Percentiles rank a stretch among this genome's conserved stretches.
Evolutionary conservation across 805 yeast species (phyloP).

Genomic region (Metschnikowia dekortorum): DNA sequence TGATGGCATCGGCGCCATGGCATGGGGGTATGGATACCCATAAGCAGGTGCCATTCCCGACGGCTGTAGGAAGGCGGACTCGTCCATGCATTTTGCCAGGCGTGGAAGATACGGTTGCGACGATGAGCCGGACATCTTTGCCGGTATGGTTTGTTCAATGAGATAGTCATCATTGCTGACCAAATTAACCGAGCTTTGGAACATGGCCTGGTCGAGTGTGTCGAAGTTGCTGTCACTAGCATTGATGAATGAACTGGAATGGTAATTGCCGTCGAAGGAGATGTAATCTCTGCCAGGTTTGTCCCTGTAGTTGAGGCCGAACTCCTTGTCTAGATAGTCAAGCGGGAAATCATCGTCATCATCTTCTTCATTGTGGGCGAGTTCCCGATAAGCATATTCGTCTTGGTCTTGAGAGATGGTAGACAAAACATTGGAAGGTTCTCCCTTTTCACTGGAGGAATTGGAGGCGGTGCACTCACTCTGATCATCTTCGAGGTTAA

Average conservation of each 20-base stretch:
- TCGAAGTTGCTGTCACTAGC: constrained; percentile 21
- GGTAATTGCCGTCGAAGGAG: constrained; percentile 21
- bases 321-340: constrained; percentile 54
- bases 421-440: background rate
- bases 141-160: constrained; percentile 50
- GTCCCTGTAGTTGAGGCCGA: constrained; percentile 8
- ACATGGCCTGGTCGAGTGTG: constrained; percentile 17
- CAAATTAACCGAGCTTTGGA: constrained; percentile 24
- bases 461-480: background rate
- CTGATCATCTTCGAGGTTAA: constrained; percentile 12
- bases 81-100: constrained; percentile 15
- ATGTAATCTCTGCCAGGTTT: constrained; percentile 21
- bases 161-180: constrained; percentile 44
- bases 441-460: background rate
- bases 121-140: constrained; percentile 13
- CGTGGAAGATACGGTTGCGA: constrained; percentile 27
- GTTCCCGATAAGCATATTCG: background rate
- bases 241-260: constrained; percentile 9
- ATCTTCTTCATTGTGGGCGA: constrained; percentile 12
- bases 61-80: constrained; percentile 7
- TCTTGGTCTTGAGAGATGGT: background rate
- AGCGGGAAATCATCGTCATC: constrained; percentile 64
- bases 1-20: constrained; percentile 10
- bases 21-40: constrained; percentile 6
- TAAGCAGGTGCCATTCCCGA: constrained; percentile 4